These are phyloP conservation scores for Debaryomyces maramus DNA, from an alignment of 805 yeast species.

Conservation along the genomic window DNA sequence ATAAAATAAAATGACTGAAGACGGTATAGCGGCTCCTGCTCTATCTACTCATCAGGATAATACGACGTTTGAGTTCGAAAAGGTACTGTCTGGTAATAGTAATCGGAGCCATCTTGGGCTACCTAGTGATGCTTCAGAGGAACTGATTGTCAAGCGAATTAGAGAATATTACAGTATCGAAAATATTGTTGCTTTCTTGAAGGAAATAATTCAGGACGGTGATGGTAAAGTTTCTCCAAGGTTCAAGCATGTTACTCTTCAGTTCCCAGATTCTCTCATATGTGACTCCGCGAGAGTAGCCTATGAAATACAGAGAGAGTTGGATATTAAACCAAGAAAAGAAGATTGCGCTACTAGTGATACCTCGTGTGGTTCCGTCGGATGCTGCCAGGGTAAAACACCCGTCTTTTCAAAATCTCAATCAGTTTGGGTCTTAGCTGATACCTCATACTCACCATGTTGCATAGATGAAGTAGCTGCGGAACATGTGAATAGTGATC, in stretches of 20 bases:
- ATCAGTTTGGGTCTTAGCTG: slow-evolving; percentile 78
- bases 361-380: neutral
- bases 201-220: slow-evolving; percentile 25
- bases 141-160: slow-evolving; percentile 35
- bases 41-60: slow-evolving; percentile 76
- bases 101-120: slow-evolving; percentile 26
- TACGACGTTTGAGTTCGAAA: slow-evolving; percentile 49
- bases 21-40: slow-evolving; percentile 54
- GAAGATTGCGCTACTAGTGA: slow-evolving; percentile 9
- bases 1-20: slow-evolving; percentile 12
- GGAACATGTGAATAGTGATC: slow-evolving; percentile 82
- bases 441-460: slow-evolving; percentile 92
- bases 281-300: slow-evolving; percentile 76
- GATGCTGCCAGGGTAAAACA: slow-evolving; percentile 4
- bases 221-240: slow-evolving; percentile 11
- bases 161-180: slow-evolving; percentile 56
- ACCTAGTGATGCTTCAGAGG: slow-evolving; percentile 14
- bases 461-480: slow-evolving; percentile 98
- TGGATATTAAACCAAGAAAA: slow-evolving; percentile 14
- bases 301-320: slow-evolving; percentile 48
- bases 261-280: slow-evolving; percentile 83
- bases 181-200: slow-evolving; percentile 44
- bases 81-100: slow-evolving; percentile 27
- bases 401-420: neutral
- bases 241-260: slow-evolving; percentile 67